Percentiles rank a stretch among this genome's conserved stretches.
Evolutionary conservation across 495 filamentous ascomycete genomes (phyloP).

Genomic region (Hyaloscypha hepaticicola): DNA sequence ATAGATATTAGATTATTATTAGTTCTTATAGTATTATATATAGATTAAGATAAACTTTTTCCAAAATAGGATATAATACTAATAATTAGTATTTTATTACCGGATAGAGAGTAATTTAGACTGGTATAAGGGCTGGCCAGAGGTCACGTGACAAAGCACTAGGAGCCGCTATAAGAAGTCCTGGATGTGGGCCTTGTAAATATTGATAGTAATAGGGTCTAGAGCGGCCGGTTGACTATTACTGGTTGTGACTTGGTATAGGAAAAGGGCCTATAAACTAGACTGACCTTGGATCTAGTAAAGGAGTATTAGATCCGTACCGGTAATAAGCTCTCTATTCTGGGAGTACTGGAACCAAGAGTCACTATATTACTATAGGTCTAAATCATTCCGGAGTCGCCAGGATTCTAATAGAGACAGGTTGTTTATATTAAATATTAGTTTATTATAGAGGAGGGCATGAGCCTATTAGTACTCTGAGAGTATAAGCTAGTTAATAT

Average conservation of each 20-base stretch:
- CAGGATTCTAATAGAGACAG: slow-evolving; percentile 7
- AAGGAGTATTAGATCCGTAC: slow-evolving; percentile 4
- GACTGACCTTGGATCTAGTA: slow-evolving; percentile 5
- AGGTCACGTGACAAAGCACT: slow-evolving; percentile 12
- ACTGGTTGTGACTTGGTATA: neutral
- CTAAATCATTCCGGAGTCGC: slow-evolving; percentile 17
- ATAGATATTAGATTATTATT: too few relatives aligned
- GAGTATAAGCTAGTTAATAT: slow-evolving; percentile 11
- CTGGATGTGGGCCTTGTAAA: neutral
- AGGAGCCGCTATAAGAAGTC: slow-evolving; percentile 8
- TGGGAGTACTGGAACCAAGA: slow-evolving; percentile 14
- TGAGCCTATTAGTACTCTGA: slow-evolving; percentile 16
- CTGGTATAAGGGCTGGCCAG: slow-evolving; percentile 9
- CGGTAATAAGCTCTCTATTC: neutral
- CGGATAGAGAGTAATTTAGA: slow-evolving; percentile 5
- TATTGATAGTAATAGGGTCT: neutral
- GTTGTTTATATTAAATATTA: slow-evolving; percentile 5
- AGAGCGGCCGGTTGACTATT: neutral
- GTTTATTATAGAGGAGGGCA: slow-evolving; percentile 19
- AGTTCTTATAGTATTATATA: neutral
- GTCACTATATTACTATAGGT: slow-evolving; percentile 19
- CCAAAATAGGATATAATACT: slow-evolving; percentile 2
- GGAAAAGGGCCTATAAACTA: slow-evolving; percentile 2
- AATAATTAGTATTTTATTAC: neutral
- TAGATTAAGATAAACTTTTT: slow-evolving; percentile 10